Conservation (phyloP, 2,329 filamentous ascomycete species). For the Penicillium sp. region DNA sequence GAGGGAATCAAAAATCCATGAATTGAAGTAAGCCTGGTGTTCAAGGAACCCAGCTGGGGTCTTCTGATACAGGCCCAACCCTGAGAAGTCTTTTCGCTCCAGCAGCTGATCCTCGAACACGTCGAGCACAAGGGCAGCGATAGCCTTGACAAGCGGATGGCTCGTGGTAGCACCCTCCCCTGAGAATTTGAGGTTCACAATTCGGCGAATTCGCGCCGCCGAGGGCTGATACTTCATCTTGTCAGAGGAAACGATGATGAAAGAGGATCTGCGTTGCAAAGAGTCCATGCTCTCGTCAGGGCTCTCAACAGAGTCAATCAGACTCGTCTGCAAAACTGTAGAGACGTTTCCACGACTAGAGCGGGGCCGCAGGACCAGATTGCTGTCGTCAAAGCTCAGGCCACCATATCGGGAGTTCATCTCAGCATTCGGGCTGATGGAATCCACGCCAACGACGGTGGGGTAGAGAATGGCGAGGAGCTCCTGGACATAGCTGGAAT, state of each 20-base stretch:
- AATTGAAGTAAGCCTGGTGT: slow-evolving; percentile 93
- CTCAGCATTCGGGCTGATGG: slow-evolving; percentile 80
- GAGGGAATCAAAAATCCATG: slow-evolving; percentile 77
- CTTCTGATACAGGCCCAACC: slow-evolving; percentile 81
- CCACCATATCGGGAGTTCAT: slow-evolving; percentile 79
- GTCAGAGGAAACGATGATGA: slow-evolving; percentile 79
- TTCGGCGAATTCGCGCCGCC: slow-evolving; percentile 63
- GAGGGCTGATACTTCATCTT: slow-evolving; percentile 60
- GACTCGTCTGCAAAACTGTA: slow-evolving; percentile 74
- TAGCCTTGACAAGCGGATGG: slow-evolving; percentile 71
- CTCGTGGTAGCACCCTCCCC: slow-evolving; percentile 53
- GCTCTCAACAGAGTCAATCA: slow-evolving; percentile 54
- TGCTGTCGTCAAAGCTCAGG: slow-evolving; percentile 81
- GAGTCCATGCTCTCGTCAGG: slow-evolving; percentile 57
- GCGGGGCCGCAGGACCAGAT: slow-evolving; percentile 78
- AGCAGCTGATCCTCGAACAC: slow-evolving; percentile 87
- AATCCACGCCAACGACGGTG: slow-evolving; percentile 81
- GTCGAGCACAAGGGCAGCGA: slow-evolving; percentile 74
- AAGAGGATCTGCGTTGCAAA: slow-evolving; percentile 81
- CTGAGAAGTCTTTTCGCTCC: slow-evolving; percentile 83
- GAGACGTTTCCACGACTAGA: slow-evolving; percentile 52
- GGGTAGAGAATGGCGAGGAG: slow-evolving; percentile 82
- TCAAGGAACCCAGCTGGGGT: slow-evolving; percentile 91
- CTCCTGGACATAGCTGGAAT: slow-evolving; percentile 78
- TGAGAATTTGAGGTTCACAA: slow-evolving; percentile 61